Percentiles rank a stretch among this genome's conserved stretches.
Evolutionary conservation across 345 rosid species (phyloP).

Genomic region (Firmiana major): DNA sequence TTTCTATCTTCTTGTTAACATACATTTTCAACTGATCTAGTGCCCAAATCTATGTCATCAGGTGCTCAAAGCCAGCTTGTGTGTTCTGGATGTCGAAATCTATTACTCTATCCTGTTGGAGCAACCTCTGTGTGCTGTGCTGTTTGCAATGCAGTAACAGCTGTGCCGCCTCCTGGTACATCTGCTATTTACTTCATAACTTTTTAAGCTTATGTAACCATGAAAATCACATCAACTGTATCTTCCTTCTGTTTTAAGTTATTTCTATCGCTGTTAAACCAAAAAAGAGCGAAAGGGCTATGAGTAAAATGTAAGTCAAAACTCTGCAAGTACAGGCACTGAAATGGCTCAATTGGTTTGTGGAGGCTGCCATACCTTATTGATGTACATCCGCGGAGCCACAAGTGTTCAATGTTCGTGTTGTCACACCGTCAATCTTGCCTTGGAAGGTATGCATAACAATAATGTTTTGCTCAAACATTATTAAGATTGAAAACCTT

Average conservation of each 20-base stretch:
- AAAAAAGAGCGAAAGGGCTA: not conserved
- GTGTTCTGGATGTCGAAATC: slow-evolving; percentile 94
- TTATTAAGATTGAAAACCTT: slow-evolving; percentile 4
- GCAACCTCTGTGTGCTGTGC: slow-evolving; percentile 97
- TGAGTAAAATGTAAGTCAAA: not conserved
- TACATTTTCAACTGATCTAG: not conserved
- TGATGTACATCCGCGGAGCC: slow-evolving; percentile 97
- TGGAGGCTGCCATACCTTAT: slow-evolving; percentile 94
- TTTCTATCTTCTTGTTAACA: not conserved
- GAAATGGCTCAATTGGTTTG: slow-evolving; percentile 98
- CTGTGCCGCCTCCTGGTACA: slow-evolving; percentile 91
- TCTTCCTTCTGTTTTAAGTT: not conserved
- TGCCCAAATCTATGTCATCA: slow-evolving; percentile 21
- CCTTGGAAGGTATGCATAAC: slow-evolving; percentile 59
- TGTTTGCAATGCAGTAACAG: slow-evolving; percentile 97
- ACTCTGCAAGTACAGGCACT: slow-evolving; percentile 51
- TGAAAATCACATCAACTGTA: not conserved
- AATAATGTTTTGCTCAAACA: not conserved
- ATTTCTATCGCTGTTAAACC: not conserved
- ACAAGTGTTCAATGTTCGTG: slow-evolving; percentile 98
- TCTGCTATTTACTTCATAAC: not conserved
- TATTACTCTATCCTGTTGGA: slow-evolving; percentile 86
- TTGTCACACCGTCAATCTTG: slow-evolving; percentile 92
- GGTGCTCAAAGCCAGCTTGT: slow-evolving; percentile 86
- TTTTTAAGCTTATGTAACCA: not conserved